These are phyloP conservation scores for Russula olivacea DNA, from an alignment of 768 basidiomycete genomes.

Conservation along the genomic window DNA sequence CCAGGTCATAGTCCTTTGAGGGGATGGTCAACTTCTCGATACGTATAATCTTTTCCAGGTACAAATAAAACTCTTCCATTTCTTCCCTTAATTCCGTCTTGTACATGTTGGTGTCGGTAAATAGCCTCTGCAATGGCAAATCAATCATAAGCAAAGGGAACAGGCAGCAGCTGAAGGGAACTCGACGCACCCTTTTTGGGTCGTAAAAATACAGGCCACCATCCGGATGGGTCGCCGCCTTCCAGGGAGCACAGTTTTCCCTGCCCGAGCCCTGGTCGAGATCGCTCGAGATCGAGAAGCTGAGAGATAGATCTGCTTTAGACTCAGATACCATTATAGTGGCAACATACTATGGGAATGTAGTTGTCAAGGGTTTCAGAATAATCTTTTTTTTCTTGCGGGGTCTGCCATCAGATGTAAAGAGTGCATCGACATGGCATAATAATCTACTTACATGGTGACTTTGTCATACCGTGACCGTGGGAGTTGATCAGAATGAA, in stretches of 20 bases:
- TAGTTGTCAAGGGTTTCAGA: neutral
- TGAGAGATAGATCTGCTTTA: neutral
- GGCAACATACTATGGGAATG: slow-evolving; percentile 4
- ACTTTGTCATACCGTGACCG: slow-evolving; percentile 6
- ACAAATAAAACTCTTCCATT: slow-evolving; percentile 32
- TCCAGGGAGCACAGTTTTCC: slow-evolving; percentile 36
- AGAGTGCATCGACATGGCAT: neutral
- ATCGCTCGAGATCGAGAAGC: neutral
- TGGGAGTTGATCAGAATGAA: slow-evolving; percentile 13
- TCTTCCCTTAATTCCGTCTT: slow-evolving; percentile 32
- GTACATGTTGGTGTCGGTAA: slow-evolving; percentile 50
- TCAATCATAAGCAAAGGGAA: neutral
- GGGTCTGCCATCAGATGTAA: neutral
- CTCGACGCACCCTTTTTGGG: slow-evolving; percentile 35
- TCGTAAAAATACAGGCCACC: slow-evolving; percentile 58
- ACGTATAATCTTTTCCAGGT: slow-evolving; percentile 10
- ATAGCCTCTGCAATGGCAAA: slow-evolving; percentile 36
- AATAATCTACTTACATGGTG: neutral
- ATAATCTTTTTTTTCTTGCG: neutral
- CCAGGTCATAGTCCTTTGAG: slow-evolving; percentile 26
- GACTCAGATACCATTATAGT: neutral
- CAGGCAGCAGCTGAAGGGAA: too few species aligned
- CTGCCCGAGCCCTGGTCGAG: slow-evolving; percentile 1
- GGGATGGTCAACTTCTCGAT: slow-evolving; percentile 6
- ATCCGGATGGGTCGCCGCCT: slow-evolving; percentile 48